These are phyloP conservation scores for Lathyrus tuberosus DNA, from an alignment of 306 rosid genomes.

Conservation along the genomic window DNA sequence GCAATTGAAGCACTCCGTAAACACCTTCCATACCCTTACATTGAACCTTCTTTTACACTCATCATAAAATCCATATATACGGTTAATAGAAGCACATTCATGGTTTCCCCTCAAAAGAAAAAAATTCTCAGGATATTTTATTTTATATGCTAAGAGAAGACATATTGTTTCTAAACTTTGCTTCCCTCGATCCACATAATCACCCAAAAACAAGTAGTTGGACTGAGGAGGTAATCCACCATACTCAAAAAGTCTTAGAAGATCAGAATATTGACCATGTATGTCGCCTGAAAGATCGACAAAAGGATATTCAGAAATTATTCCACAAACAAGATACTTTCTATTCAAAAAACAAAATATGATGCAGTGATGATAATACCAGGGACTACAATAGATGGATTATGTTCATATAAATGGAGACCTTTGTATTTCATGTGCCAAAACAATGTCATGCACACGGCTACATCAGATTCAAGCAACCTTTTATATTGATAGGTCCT, in stretches of 20 bases:
- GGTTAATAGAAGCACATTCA: slow-evolving; percentile 90
- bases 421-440: slow-evolving; percentile 16
- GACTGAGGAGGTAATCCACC: slow-evolving; percentile 86
- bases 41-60: slow-evolving; percentile 92
- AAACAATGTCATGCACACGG: slow-evolving; percentile 17
- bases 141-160: slow-evolving; percentile 50
- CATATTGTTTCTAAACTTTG: slow-evolving; percentile 60
- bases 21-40: slow-evolving; percentile 78
- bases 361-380: slow-evolving; percentile 12
- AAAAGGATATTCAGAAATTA: slow-evolving; percentile 22
- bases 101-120: slow-evolving; percentile 66
- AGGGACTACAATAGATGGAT: slow-evolving; percentile 22
- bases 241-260: slow-evolving; percentile 69
- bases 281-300: slow-evolving; percentile 66
- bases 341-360: slow-evolving; percentile 1
- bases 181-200: slow-evolving; percentile 64
- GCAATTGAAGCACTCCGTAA: slow-evolving; percentile 83
- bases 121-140: slow-evolving; percentile 54
- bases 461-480: slow-evolving; percentile 17
- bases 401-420: slow-evolving; percentile 22
- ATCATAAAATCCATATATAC: slow-evolving; percentile 86
- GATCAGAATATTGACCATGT: slow-evolving; percentile 83
- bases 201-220: slow-evolving; percentile 77
- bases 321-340: slow-evolving; percentile 17
- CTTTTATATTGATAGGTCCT: neutral